phyloP scores from a whole-genome alignment of 495 filamentous ascomycete species.

The Stereocaulon alpinum region DNA sequence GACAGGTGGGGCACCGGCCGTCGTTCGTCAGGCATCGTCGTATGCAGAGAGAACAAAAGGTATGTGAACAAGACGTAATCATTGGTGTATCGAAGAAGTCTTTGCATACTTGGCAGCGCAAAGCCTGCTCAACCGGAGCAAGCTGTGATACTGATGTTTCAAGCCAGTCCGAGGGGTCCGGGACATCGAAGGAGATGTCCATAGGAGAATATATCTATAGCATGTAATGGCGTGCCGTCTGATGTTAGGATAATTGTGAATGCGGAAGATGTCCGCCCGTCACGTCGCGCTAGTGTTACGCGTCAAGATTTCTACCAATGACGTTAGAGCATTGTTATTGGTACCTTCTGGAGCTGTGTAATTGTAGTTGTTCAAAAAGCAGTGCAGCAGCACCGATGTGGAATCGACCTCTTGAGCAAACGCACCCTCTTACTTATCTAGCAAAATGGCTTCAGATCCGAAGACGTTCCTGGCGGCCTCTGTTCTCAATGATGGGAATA shows the following conservation, averaged over 20 bases:
- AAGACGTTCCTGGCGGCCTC: conserved; percentile 61
- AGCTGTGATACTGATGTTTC: conserved; percentile 64
- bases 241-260: not conserved
- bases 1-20: conserved; percentile 78
- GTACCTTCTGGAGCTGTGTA: too few species aligned
- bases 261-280: conserved; percentile 1
- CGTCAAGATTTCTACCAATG: not conserved
- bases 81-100: conserved; percentile 92
- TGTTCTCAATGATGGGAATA: conserved; percentile 65
- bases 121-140: conserved; percentile 65
- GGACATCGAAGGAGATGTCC: conserved; percentile 49
- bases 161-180: conserved; percentile 91
- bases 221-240: not conserved
- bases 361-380: not conserved
- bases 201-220: conserved; percentile 21
- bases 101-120: conserved; percentile 96
- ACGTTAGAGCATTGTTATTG: too few species aligned
- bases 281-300: not conserved
- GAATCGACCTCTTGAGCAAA: not conserved
- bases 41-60: conserved; percentile 94
- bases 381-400: not conserved
- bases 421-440: not conserved
- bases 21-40: conserved; percentile 70
- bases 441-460: conserved; percentile 36
- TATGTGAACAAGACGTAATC: conserved; percentile 89